Evolutionary conservation across 2,329 filamentous ascomycete genomes (phyloP).

Genomic region (Xylogone sp.): DNA sequence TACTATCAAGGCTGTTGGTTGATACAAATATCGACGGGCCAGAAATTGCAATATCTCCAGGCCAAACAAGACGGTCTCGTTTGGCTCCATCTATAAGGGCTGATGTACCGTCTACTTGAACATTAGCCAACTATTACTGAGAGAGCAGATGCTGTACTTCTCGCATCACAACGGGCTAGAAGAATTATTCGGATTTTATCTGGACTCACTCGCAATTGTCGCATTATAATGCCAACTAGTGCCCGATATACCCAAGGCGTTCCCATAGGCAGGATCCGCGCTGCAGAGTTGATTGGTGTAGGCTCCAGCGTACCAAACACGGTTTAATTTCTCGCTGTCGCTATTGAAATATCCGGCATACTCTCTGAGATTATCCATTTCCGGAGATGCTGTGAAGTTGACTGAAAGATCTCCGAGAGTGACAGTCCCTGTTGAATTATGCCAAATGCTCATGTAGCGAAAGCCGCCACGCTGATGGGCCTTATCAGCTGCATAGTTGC

Average conservation of each 20-base stretch:
- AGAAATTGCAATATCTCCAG: constrained; percentile 57
- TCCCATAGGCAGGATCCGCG: constrained; percentile 26
- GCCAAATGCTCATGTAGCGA: constrained; percentile 45
- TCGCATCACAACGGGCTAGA: too few relatives aligned
- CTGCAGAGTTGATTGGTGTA: constrained; percentile 43
- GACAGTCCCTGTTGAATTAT: constrained; percentile 36
- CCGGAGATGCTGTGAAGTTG: constrained; percentile 36
- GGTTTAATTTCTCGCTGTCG: constrained; percentile 44
- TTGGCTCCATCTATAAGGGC: constrained; percentile 51
- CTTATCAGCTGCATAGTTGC: too few relatives aligned
- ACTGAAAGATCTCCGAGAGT: constrained; percentile 28
- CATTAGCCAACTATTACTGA: too few relatives aligned
- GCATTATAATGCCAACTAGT: constrained; percentile 37
- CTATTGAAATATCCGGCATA: constrained; percentile 53
- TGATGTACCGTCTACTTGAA: too few relatives aligned
- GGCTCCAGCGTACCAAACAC: constrained; percentile 48
- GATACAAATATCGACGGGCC: constrained; percentile 46
- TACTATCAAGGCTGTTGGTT: constrained; percentile 47
- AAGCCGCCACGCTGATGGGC: constrained; percentile 43
- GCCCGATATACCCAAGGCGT: constrained; percentile 22
- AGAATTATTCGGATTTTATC: too few relatives aligned
- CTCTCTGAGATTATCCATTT: constrained; percentile 38
- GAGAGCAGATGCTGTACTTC: too few relatives aligned
- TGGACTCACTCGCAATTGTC: constrained; percentile 29
- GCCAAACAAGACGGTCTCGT: constrained; percentile 56